Conservation (phyloP, 495 filamentous ascomycete genomes). For the Talaromyces wortmannii region DNA sequence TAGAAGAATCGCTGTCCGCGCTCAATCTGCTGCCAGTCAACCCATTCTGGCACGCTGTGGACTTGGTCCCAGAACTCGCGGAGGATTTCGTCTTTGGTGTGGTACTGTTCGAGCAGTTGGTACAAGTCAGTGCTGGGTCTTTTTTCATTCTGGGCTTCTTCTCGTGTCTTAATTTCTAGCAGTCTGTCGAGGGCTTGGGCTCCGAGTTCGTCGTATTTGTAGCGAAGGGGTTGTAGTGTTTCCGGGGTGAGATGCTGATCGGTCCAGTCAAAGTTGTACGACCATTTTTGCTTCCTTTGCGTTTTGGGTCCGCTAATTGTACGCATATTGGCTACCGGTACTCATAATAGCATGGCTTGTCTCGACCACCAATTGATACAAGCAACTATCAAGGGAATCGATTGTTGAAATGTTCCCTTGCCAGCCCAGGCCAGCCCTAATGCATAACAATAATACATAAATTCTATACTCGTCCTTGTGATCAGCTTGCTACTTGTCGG, state of each 20-base stretch:
- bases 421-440: no score
- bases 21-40: constrained; percentile 63
- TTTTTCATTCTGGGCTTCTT: no score
- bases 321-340: background rate
- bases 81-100: constrained; percentile 39
- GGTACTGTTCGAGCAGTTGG: constrained; percentile 36
- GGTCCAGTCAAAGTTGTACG: constrained; percentile 40
- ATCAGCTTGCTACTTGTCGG: no score
- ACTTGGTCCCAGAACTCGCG: constrained; percentile 50
- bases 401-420: no score
- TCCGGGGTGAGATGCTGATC: constrained; percentile 31
- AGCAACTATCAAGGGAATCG: no score
- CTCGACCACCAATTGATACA: background rate
- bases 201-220: constrained; percentile 36
- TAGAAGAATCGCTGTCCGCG: constrained; percentile 57
- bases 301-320: constrained; percentile 1
- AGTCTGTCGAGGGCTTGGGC: constrained; percentile 29
- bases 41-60: constrained; percentile 58
- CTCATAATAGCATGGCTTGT: background rate
- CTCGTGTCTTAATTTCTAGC: no score
- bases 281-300: constrained; percentile 19
- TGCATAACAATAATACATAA: no score
- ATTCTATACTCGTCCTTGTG: no score
- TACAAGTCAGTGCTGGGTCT: constrained; percentile 23
- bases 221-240: constrained; percentile 31